A percentile compares a stretch with the other conserved stretches of the same genome.
phyloP scores from a whole-genome alignment of 257 asterid species.

The Nemophila menziesii region DNA sequence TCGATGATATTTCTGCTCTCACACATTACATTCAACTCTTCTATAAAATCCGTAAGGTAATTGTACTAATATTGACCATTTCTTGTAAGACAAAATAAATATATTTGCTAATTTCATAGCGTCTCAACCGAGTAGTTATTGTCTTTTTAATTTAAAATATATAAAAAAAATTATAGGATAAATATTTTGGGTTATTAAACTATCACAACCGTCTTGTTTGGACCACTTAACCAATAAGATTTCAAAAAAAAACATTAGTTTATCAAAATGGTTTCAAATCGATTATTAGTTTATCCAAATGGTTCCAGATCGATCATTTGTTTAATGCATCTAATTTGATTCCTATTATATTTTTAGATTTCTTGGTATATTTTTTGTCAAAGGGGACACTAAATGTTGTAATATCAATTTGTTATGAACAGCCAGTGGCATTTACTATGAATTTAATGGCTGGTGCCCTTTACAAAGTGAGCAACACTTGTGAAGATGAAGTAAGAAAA shows the following conservation, averaged over 20 bases:
- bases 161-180: no score
- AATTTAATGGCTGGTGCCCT: conserved; percentile 71
- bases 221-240: no score
- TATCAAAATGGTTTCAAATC: no score
- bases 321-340: no score
- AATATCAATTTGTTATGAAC: conserved; percentile 13
- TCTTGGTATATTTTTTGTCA: not conserved
- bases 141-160: no score
- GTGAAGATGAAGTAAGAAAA: conserved; percentile 56
- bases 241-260: no score
- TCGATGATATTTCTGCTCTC: conserved; percentile 13
- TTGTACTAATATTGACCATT: not conserved
- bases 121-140: no score
- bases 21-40: conserved; percentile 22
- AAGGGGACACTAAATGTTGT: no score
- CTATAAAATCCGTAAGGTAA: conserved; percentile 26
- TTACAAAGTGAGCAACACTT: conserved; percentile 57
- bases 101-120: conserved; percentile 9
- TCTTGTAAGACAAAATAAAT: conserved; percentile 3
- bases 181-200: no score
- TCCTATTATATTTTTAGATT: not conserved
- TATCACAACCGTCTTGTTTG: no score
- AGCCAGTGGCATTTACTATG: conserved; percentile 85
- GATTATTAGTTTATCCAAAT: no score
- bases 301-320: no score